Conservation (phyloP, 1,284 basidiomycete species). For the Stygiomarasmius scandens region DNA sequence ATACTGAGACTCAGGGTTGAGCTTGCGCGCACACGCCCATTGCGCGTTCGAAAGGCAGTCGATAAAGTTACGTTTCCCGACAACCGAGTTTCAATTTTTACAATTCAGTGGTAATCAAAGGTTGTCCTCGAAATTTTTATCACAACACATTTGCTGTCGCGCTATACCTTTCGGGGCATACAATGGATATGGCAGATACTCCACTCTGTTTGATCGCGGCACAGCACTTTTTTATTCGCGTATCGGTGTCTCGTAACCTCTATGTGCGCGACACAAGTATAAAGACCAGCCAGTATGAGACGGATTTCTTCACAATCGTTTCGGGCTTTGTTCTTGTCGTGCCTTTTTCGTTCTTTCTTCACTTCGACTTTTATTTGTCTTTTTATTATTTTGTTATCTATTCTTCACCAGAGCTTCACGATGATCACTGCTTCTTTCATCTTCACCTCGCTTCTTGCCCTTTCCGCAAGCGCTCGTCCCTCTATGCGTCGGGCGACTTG, state of each 20-base stretch:
- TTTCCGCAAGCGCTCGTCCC: neutral
- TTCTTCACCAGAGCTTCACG: conserved; percentile 1
- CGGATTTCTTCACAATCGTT: neutral
- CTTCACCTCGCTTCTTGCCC: neutral
- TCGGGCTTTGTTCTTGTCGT: neutral
- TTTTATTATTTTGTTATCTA: neutral
- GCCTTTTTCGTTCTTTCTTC: neutral
- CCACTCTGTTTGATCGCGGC: neutral
- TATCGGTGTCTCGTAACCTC: no score
- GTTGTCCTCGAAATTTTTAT: no score
- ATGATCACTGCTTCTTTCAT: neutral
- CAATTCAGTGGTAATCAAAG: no score
- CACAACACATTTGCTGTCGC: no score
- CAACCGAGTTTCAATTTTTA: no score
- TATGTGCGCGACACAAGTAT: neutral
- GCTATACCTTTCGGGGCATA: no score
- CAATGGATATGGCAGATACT: neutral
- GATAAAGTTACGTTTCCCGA: no score
- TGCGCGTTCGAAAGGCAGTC: no score
- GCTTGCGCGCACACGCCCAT: no score
- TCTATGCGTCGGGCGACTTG: conserved; percentile 2
- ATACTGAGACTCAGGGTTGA: no score
- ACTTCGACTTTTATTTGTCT: neutral
- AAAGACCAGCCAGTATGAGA: neutral
- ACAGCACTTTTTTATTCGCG: neutral